These are phyloP conservation scores for Colletotrichum musicola DNA, from an alignment of 2,329 filamentous ascomycete genomes.

Conservation along the genomic window DNA sequence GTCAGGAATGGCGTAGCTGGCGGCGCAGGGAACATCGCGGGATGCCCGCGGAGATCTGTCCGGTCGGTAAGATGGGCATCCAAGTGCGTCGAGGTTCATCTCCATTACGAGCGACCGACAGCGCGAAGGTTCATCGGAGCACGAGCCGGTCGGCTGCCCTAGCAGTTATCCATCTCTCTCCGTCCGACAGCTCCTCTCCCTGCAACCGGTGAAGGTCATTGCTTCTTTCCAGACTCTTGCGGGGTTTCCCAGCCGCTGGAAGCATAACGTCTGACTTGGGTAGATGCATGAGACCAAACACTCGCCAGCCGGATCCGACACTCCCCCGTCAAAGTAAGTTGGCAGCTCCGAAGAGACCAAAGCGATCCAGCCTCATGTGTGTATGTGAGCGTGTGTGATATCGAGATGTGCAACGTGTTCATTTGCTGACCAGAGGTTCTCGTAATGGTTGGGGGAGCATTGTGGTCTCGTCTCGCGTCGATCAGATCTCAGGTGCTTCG, in stretches of 20 bases:
- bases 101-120: conserved; percentile 6
- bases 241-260: not conserved
- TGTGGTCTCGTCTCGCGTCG: conserved; percentile 21
- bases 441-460: conserved; percentile 2
- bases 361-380: not conserved
- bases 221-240: not conserved
- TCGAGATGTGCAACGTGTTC: not conserved
- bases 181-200: conserved; percentile 1
- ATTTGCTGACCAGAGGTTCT: not conserved
- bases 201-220: not conserved
- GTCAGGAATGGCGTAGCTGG: conserved; percentile 5
- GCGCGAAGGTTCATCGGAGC: conserved; percentile 1
- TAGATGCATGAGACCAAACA: conserved; percentile 25
- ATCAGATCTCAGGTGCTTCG: conserved; percentile 17
- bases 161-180: conserved; percentile 6
- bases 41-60: conserved; percentile 6
- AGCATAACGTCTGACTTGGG: conserved; percentile 18
- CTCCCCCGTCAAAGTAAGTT: conserved; percentile 20
- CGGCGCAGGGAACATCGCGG: conserved; percentile 4
- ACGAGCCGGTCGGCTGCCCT: conserved; percentile 4
- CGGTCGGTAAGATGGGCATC: not conserved
- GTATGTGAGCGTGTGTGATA: not conserved
- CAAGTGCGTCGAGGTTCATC: conserved; percentile 7
- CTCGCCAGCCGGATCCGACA: conserved; percentile 22
- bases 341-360: conserved; percentile 18